A percentile compares a stretch with the other conserved stretches of the same genome.
Conservation (phyloP, 768 basidiomycete genomes). For the Terana coerulea region DNA sequence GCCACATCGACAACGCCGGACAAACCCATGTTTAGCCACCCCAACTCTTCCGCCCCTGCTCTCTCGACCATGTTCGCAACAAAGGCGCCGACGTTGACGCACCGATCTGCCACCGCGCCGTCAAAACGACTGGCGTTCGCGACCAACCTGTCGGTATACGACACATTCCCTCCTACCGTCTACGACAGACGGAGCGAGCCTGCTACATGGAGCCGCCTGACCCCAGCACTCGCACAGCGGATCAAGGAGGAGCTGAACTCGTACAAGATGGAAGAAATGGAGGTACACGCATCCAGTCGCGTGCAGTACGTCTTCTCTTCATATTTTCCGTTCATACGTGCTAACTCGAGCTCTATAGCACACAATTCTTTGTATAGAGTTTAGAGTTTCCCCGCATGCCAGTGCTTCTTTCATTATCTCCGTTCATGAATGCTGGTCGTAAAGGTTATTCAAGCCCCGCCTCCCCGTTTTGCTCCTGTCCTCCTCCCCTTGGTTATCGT, state of each 20-base stretch:
- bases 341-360: slow-evolving; percentile 41
- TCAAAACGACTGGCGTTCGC: slow-evolving; percentile 83
- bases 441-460: not conserved
- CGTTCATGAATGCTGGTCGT: slow-evolving; percentile 1
- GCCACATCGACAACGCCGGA: slow-evolving; percentile 37
- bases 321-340: slow-evolving; percentile 4
- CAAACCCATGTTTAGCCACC: slow-evolving; percentile 69
- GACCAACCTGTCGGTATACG: slow-evolving; percentile 89
- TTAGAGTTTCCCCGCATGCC: slow-evolving; percentile 1
- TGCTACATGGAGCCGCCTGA: slow-evolving; percentile 94
- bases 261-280: slow-evolving; percentile 99
- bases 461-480: slow-evolving; percentile 9
- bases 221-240: slow-evolving; percentile 89
- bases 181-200: slow-evolving; percentile 96
- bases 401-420: slow-evolving; percentile 4
- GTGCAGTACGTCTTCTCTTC: slow-evolving; percentile 63
- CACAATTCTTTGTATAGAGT: slow-evolving; percentile 82
- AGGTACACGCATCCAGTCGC: slow-evolving; percentile 91
- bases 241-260: slow-evolving; percentile 99
- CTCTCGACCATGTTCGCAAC: slow-evolving; percentile 55
- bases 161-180: slow-evolving; percentile 87
- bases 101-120: slow-evolving; percentile 66
- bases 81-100: slow-evolving; percentile 49
- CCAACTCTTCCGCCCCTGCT: slow-evolving; percentile 91
- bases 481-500: slow-evolving; percentile 13